Evolutionary conservation across 768 basidiomycete genomes (phyloP), one percentile per base, ranked within the genome.

Genomic region (Mycena sanguinolenta): DNA sequence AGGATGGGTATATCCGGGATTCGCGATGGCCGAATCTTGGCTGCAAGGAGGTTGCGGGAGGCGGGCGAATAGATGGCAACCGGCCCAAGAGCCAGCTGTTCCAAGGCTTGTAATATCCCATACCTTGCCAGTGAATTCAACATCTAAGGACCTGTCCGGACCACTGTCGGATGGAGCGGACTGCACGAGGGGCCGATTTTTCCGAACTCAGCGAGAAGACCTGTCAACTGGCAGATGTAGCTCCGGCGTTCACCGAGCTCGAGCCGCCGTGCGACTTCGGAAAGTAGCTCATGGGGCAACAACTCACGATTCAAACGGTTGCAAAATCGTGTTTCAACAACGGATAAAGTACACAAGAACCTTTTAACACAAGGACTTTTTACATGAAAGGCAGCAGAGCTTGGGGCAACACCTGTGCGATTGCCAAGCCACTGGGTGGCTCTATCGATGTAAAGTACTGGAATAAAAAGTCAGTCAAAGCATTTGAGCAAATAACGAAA

Each of bases 381-480:
- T 84, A 88, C 68, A 88, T 72, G 84, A 86, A 90, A 16, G 88
- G 88, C 71, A 80, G 76, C 59, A 89, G 83, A 9, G 88, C 88
- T 76, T 90, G 84, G 25, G 89, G 90, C 71, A 90, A 82, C 63
- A 90, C 84, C 53, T 79, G 77, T 19, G 88, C 63, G 71, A 90
- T 82, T n/a, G 89, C 80, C 70, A 85, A 75, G 58, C 90, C 89
- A 75, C 73, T 87, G 58, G 88, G 89, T 12, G 89, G 89, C 79
- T 91, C 88, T 63, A 89, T 89, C 27, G 87, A 88, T 80, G 85
- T 83, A 85, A 82, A 89, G 82, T 89, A 90, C 87, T 85, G 72
- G 34, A 53, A 21, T 23, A 21, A 50, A 25, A 49, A 36, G 23
- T 70, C 32, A 52, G 53, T 34, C 28, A 4, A 46, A 28, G 14